phyloP scores from a whole-genome alignment of 2,329 filamentous ascomycete genomes.

The Ophiostoma montium region DNA sequence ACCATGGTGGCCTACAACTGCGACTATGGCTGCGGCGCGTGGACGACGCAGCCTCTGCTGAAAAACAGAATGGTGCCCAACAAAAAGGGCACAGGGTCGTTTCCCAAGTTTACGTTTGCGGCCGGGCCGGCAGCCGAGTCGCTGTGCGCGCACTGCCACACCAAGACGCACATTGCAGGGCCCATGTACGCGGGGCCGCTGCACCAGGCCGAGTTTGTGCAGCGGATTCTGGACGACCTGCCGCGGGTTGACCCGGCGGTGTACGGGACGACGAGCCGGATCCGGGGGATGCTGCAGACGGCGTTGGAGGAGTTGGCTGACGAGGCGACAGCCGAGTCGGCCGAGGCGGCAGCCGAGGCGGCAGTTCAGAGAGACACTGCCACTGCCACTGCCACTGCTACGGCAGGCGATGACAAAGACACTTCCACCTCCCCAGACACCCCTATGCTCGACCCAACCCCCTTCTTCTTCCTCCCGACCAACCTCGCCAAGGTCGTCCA shows the following conservation, averaged over 20 bases:
- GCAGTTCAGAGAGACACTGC: too few relatives aligned
- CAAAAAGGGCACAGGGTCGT: conserved; percentile 54
- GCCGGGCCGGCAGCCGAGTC: conserved; percentile 53
- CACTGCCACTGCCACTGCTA: not conserved
- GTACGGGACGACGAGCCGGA: conserved; percentile 67
- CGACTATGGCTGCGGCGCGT: conserved; percentile 81
- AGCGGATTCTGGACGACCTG: conserved; percentile 60
- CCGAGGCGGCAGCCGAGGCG: conserved; percentile 41
- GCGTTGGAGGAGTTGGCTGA: conserved; percentile 57
- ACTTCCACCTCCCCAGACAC: not conserved
- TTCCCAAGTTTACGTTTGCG: conserved; percentile 66
- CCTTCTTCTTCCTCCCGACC: conserved; percentile 77
- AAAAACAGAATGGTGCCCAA: conserved; percentile 51
- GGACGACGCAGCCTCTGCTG: conserved; percentile 68
- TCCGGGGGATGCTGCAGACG: conserved; percentile 84
- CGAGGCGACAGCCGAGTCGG: conserved; percentile 52
- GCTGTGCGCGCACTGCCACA: conserved; percentile 69
- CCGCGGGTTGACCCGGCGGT: conserved; percentile 49
- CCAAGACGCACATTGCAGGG: conserved; percentile 74
- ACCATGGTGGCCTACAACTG: conserved; percentile 91
- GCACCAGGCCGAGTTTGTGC: conserved; percentile 72
- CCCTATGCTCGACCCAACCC: conserved; percentile 47
- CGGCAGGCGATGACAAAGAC: conserved; percentile 6
- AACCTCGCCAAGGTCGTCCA: conserved; percentile 63
- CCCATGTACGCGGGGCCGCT: conserved; percentile 92